phyloP scores from a whole-genome alignment of 192 early-diverging fungal genomes.

The Coemansia brasiliensis region DNA sequence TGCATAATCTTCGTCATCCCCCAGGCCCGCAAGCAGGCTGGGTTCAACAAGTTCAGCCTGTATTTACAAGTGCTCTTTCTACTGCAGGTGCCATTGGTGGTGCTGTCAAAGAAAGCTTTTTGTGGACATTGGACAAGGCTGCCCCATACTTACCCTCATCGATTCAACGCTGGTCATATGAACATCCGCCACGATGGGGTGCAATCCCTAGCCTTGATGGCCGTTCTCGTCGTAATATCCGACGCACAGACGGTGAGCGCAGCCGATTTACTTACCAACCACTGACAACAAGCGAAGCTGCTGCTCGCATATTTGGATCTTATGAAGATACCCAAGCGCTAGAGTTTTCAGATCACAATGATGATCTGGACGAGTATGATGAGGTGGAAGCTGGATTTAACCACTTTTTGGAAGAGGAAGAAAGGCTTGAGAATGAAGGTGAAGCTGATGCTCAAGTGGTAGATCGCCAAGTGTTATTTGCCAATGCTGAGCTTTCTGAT shows the following conservation, averaged over 20 bases:
- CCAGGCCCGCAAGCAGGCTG: conserved; percentile 17
- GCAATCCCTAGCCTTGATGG: conserved; percentile 32
- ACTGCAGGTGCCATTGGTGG: conserved; percentile 33
- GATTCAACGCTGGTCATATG: conserved; percentile 52
- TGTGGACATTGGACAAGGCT: conserved; percentile 42
- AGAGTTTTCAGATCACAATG: conserved; percentile 2
- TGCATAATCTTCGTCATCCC: conserved; percentile 16
- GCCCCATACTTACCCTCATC: conserved; percentile 41
- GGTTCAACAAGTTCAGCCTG: conserved; percentile 32
- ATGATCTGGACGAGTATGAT: conserved; percentile 40
- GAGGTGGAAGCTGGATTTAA: conserved; percentile 51
- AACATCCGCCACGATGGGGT: conserved; percentile 53
- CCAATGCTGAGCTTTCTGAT: conserved; percentile 47
- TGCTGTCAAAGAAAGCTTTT: conserved; percentile 32
- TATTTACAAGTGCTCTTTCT: conserved; percentile 40
- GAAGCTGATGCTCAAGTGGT: conserved; percentile 12
- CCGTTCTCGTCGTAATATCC: conserved; percentile 19
- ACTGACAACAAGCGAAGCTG: conserved; percentile 31
- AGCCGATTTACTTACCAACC: conserved; percentile 37
- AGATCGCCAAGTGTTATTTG: conserved; percentile 48
- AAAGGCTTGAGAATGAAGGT: conserved; percentile 1
- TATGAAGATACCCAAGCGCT: conserved; percentile 9
- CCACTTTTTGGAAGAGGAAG: conserved; percentile 50
- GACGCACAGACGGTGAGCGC: conserved; percentile 11
- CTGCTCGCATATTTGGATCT: conserved; percentile 16